Conservation (phyloP, 2,329 filamentous ascomycete genomes). For the Fusarium buxicola region DNA sequence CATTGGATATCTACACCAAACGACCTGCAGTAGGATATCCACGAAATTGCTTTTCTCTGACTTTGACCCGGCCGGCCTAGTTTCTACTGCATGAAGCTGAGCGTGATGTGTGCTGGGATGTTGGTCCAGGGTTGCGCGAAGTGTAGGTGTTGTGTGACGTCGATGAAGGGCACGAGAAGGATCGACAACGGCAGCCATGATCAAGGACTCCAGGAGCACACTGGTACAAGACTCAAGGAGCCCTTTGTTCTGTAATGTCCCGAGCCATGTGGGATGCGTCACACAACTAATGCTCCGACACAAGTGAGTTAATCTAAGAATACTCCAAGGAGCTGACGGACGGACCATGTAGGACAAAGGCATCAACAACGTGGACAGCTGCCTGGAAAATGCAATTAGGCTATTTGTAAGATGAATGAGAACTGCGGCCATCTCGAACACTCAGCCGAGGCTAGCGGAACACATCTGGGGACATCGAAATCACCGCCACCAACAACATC, state of each 20-base stretch:
- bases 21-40: slow-evolving; percentile 17
- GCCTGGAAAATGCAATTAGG: neutral
- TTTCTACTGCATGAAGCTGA: neutral
- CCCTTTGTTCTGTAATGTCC: slow-evolving; percentile 6
- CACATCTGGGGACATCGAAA: neutral
- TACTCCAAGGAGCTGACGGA: neutral
- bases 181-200: slow-evolving; percentile 3
- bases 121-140: slow-evolving; percentile 25
- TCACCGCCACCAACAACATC: slow-evolving; percentile 1
- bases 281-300: no score
- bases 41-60: slow-evolving; percentile 13
- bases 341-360: slow-evolving; percentile 11
- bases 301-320: neutral
- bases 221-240: neutral
- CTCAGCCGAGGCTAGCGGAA: neutral
- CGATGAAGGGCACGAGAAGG: slow-evolving; percentile 7
- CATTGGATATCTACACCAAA: slow-evolving; percentile 25
- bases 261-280: no score
- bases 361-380: neutral
- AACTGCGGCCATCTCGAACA: neutral
- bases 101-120: slow-evolving; percentile 16
- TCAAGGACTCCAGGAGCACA: slow-evolving; percentile 3
- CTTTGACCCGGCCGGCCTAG: neutral
- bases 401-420: neutral
- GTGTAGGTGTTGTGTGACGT: slow-evolving; percentile 22